Evolutionary conservation across 352 stramenopile species (phyloP), one percentile per base, ranked within the genome.

Genomic region (Ochromonadaceae sp.): DNA sequence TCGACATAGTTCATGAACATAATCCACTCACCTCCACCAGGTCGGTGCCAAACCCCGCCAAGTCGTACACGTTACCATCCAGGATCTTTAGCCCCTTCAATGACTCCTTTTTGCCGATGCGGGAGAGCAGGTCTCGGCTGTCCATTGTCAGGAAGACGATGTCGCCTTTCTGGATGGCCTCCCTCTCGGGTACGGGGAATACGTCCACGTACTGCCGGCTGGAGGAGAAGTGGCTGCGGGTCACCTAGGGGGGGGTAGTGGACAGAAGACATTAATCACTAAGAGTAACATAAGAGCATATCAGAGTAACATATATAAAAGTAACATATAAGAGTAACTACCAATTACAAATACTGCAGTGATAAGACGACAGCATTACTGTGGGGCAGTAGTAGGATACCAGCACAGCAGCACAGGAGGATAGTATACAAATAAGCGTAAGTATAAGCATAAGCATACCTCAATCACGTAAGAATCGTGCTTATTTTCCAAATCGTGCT

Each of bases 11-110:
- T 46, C 40, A 46, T 20, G 20, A 46, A n/a, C 40, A 46, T 20
- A 20, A 46, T 20, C 40, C 20, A n/a, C 40, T 46, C n/a, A 20
- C 40, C 32, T 60, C 59, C 4, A 66, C 42, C 5, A 66, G 14
- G 9, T 52, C 31, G 10, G 57, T 70, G 0, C 69, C 70, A 28
- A 60, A 59, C 7, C 70, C 70, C 14, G 70, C 60, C 17, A 75
- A 47, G 14, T 72, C 68, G 7, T 74, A 49, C 36, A 68, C 70
- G 32, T 40, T 62, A 26, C 67, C 65, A 32, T 75, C 65, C 20
- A 76, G 58, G 26, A 76, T 44, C 40, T 59, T 68, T 17, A 75
- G 53, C 7, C 70, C 70, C 56, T 69, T 69, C 12, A 55, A 39
- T 9, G 65, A 46, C 44, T 67, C 2, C 42, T 5, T 28, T 7